These are phyloP conservation scores for Lasiodiplodia sp. DNA, from an alignment of 2,329 filamentous ascomycete genomes.

Conservation along the genomic window DNA sequence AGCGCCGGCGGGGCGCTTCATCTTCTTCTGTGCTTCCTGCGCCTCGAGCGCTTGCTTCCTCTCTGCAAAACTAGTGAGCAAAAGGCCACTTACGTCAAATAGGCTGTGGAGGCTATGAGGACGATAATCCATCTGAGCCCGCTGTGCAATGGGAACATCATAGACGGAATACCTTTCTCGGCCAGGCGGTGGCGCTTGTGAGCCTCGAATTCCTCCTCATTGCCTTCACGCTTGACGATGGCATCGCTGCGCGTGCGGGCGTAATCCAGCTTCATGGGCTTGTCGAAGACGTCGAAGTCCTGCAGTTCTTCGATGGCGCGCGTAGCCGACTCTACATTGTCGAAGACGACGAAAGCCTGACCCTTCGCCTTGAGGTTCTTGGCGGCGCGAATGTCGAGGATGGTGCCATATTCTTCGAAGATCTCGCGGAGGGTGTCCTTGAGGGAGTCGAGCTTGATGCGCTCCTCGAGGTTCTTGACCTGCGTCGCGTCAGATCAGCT, in stretches of 20 bases:
- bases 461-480: slow-evolving; percentile 87
- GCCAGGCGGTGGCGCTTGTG: slow-evolving; percentile 86
- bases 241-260: slow-evolving; percentile 88
- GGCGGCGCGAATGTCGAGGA: slow-evolving; percentile 87
- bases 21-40: slow-evolving; percentile 77
- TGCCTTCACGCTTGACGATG: slow-evolving; percentile 77
- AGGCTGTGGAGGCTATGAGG: slow-evolving; percentile 12
- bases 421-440: slow-evolving; percentile 76
- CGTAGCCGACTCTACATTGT: slow-evolving; percentile 77
- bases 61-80: slow-evolving; percentile 52
- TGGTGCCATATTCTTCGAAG: slow-evolving; percentile 86
- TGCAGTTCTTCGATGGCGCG: slow-evolving; percentile 88
- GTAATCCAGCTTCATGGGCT: slow-evolving; percentile 84
- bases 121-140: slow-evolving; percentile 25
- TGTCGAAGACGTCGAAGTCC: slow-evolving; percentile 91
- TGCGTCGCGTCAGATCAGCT: slow-evolving; percentile 12
- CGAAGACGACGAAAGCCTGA: slow-evolving; percentile 94
- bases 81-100: neutral
- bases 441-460: slow-evolving; percentile 80
- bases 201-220: slow-evolving; percentile 79
- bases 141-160: slow-evolving; percentile 28
- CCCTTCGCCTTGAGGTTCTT: slow-evolving; percentile 91
- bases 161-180: slow-evolving; percentile 76
- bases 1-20: slow-evolving; percentile 67
- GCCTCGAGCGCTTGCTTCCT: slow-evolving; percentile 84